Base-by-base conservation (phyloP, 768 basidiomycete species). In the Auricularia cornea region DNA sequence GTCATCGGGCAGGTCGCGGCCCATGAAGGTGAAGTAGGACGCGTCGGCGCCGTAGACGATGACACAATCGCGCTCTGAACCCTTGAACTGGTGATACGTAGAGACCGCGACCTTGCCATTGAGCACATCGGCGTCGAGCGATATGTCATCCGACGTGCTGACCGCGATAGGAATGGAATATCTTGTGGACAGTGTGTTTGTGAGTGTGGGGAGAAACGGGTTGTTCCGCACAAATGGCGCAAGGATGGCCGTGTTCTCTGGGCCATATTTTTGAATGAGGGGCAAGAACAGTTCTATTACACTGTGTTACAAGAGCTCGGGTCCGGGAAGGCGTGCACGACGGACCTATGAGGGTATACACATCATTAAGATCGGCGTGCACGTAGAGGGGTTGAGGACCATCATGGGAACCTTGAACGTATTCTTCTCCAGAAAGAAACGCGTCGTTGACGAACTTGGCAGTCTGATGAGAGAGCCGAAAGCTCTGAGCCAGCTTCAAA, bases 11-110 rank as follows among this genome's bases (percentile, higher is more conserved):
- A 59, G 28, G 26, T 59, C 57, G 57, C 62, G 56, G 33, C 56
- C 62, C 14, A 59, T n/a, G 40, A 59, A 35, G 18, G 35, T 35
- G 57, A 57, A 40, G 48, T 63, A 63, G 31, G 18, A 18, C 23
- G 54, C 54, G 38, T 63, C 62, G 23, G 57, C 62, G 29, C 62
- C 57, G 30, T 35, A 59, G 16, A 63, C 62, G 23, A 63, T 62
- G 11, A 63, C 57, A 12, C 57, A 38, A 35, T 59, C 57, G 32
- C 62, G 62, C 32, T 63, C 62, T 12, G 44, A 54, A 11, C 62
- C 62, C 41, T 63, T 63, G 28, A 63, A 63, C 28, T 63, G 62
- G 30, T 63, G 62, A 16, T 41, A 63, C 12, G 62, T 63, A 8
- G 62, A 18, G 8, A 63, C 62, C 3, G 44, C 32, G 10, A 63